Conservation (phyloP, 148 eudicot genomes). For the Polygonum aviculare region DNA sequence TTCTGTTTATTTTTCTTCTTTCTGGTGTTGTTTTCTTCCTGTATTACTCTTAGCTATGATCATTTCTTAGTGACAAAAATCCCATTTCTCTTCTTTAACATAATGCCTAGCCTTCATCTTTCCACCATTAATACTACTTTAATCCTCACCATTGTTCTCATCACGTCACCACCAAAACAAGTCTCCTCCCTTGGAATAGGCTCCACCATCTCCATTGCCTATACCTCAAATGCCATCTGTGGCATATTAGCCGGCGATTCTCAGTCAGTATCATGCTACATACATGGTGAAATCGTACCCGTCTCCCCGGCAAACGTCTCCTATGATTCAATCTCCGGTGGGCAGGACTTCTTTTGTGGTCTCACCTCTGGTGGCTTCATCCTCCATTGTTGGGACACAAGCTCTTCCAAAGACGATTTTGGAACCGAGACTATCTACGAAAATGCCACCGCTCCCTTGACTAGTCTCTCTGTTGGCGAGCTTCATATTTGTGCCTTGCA, state of each 20-base stretch:
- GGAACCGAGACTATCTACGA: slow-evolving; percentile 19
- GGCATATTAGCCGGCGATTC: slow-evolving; percentile 39
- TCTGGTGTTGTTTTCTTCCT: neutral
- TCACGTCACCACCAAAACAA: slow-evolving; percentile 7
- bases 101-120: slow-evolving; percentile 13
- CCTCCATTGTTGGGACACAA: slow-evolving; percentile 44
- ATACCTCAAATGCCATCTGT: slow-evolving; percentile 29
- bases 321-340: slow-evolving; percentile 40
- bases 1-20: neutral
- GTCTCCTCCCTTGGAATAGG: slow-evolving; percentile 31
- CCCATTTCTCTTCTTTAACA: slow-evolving; percentile 11
- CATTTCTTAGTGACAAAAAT: slow-evolving; percentile 5
- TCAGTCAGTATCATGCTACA: slow-evolving; percentile 36
- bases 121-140: slow-evolving; percentile 2
- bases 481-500: slow-evolving; percentile 39
- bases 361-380: slow-evolving; percentile 29
- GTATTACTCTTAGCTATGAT: neutral
- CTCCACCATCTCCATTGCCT: slow-evolving; percentile 35
- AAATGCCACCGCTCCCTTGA: slow-evolving; percentile 14
- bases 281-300: slow-evolving; percentile 15
- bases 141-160: slow-evolving; percentile 6
- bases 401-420: slow-evolving; percentile 14
- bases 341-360: slow-evolving; percentile 35
- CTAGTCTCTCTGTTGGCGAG: slow-evolving; percentile 26
- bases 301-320: slow-evolving; percentile 26